phyloP scores from a whole-genome alignment of 164 flowering plant species.

The Vitis cinerea region DNA sequence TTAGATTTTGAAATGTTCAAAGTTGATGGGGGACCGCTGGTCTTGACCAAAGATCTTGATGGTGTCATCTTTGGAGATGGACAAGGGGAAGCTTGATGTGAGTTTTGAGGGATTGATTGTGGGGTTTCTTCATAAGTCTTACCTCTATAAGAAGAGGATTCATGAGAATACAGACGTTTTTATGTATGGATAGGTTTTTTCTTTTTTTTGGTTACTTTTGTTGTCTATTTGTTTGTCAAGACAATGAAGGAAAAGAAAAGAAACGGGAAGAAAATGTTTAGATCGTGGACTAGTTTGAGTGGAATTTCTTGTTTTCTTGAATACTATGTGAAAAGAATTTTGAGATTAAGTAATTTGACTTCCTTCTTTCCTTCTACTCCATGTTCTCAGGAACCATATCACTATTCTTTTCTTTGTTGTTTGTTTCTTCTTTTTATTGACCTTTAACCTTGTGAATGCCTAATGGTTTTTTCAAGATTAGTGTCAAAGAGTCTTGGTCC shows the following conservation, averaged over 20 bases:
- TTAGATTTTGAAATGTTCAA: neutral
- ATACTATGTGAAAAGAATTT: neutral
- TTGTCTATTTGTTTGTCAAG: neutral
- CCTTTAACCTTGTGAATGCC: too few relatives aligned
- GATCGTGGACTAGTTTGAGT: neutral
- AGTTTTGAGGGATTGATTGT: neutral
- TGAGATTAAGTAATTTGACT: too few relatives aligned
- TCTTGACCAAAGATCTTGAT: slow-evolving; percentile 4
- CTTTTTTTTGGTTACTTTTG: neutral
- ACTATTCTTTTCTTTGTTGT: too few relatives aligned
- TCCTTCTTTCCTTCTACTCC: too few relatives aligned
- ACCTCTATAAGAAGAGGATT: slow-evolving; percentile 16
- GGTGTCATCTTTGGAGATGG: slow-evolving; percentile 14
- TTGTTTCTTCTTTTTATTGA: too few relatives aligned
- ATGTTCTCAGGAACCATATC: too few relatives aligned
- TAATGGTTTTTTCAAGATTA: too few relatives aligned
- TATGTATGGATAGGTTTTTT: slow-evolving; percentile 23
- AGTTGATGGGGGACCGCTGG: neutral
- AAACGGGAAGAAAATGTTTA: neutral
- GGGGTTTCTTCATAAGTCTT: slow-evolving; percentile 20
- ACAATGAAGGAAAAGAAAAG: neutral
- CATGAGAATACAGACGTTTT: slow-evolving; percentile 6
- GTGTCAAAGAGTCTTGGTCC: too few relatives aligned
- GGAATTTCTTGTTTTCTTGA: neutral
- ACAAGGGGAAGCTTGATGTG: neutral